Percentiles rank a stretch among this genome's conserved stretches.
phyloP scores from a whole-genome alignment of 306 rosid genomes.

The Lathyrus sativus region DNA sequence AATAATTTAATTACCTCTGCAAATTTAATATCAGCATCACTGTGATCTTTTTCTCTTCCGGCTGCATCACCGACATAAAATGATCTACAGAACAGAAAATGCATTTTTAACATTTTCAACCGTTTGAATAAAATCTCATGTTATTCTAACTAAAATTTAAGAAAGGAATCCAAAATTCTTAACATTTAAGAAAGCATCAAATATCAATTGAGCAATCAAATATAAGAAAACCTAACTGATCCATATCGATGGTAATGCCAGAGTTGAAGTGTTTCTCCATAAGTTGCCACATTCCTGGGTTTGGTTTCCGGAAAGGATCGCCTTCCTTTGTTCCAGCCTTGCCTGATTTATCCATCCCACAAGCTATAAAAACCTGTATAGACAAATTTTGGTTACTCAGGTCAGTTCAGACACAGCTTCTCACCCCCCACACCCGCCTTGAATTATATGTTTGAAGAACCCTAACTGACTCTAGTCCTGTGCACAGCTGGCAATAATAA shows the following conservation, averaged over 20 bases:
- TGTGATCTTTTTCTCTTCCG: slow-evolving; percentile 79
- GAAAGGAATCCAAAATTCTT: background rate
- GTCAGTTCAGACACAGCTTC: slow-evolving; percentile 17
- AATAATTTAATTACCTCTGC: slow-evolving; percentile 64
- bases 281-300: slow-evolving; percentile 88
- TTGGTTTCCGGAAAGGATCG: slow-evolving; percentile 85
- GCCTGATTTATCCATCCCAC: slow-evolving; percentile 61
- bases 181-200: background rate
- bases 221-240: slow-evolving; percentile 62
- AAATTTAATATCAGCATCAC: slow-evolving; percentile 86
- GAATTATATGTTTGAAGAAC: no score
- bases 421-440: background rate
- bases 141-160: slow-evolving; percentile 18
- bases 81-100: slow-evolving; percentile 58
- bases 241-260: slow-evolving; percentile 70
- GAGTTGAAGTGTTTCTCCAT: slow-evolving; percentile 86
- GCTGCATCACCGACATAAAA: slow-evolving; percentile 98
- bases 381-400: slow-evolving; percentile 28
- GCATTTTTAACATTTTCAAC: slow-evolving; percentile 13
- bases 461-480: no score
- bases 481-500: no score
- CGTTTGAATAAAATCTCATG: slow-evolving; percentile 11
- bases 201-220: slow-evolving; percentile 19
- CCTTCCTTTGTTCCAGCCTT: slow-evolving; percentile 49
- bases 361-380: slow-evolving; percentile 84